A percentile compares a stretch with the other conserved stretches of the same genome.
Evolutionary conservation across 2,329 filamentous ascomycete species (phyloP).

Genomic region (Phialocephala subalpina): DNA sequence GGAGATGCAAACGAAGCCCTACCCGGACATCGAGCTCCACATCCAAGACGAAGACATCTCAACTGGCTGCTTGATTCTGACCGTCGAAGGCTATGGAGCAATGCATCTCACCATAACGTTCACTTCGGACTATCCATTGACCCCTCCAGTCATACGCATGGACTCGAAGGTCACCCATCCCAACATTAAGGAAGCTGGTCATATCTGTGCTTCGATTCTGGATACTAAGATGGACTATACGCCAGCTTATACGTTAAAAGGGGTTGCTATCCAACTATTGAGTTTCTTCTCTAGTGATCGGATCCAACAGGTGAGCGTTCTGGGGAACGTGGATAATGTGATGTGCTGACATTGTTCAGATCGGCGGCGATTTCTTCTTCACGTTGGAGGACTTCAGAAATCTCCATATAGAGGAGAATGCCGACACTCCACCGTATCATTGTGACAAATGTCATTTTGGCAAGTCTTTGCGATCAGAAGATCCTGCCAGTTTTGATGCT

Average conservation of each 20-base stretch:
- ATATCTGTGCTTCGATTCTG: constrained; percentile 57
- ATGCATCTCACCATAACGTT: constrained; percentile 55
- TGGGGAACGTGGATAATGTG: constrained; percentile 20
- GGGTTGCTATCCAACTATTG: constrained; percentile 56
- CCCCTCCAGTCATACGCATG: constrained; percentile 50
- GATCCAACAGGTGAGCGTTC: constrained; percentile 49
- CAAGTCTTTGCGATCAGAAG: background rate
- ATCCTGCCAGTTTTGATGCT: background rate
- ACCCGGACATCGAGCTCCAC: constrained; percentile 53
- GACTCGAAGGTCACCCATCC: constrained; percentile 52
- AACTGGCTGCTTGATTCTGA: constrained; percentile 52
- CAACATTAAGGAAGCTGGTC: constrained; percentile 50
- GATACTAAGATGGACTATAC: constrained; percentile 52
- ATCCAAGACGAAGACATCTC: constrained; percentile 47
- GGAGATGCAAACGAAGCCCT: constrained; percentile 53
- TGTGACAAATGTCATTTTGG: constrained; percentile 41
- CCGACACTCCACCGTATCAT: constrained; percentile 26
- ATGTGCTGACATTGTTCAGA: background rate
- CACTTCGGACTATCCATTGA: constrained; percentile 47
- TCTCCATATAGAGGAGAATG: constrained; percentile 34
- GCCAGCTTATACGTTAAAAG: constrained; percentile 57
- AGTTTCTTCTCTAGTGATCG: constrained; percentile 58
- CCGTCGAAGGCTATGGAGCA: constrained; percentile 46
- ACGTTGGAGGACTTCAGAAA: background rate
- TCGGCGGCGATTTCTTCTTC: constrained; percentile 2